These are phyloP conservation scores for Athelia psychrophila DNA, from an alignment of 1,284 basidiomycete species.

Conservation along the genomic window DNA sequence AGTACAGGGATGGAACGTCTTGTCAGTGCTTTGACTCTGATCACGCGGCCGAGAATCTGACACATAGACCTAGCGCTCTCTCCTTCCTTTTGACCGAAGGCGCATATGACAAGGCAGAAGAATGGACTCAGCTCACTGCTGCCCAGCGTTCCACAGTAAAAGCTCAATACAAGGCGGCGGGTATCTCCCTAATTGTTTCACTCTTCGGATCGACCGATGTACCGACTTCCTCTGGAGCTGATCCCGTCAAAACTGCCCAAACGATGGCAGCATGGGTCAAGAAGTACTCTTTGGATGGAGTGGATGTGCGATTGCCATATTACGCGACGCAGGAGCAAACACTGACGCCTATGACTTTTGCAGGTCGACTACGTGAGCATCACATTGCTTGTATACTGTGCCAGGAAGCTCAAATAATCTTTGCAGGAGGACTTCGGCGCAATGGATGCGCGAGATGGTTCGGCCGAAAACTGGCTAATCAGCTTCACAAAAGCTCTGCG, in stretches of 20 bases:
- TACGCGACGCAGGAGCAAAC: background rate
- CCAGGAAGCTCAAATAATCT: no score
- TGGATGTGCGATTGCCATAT: background rate
- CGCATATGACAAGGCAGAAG: slow-evolving; percentile 39
- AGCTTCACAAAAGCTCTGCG: slow-evolving; percentile 42
- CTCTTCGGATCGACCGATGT: slow-evolving; percentile 49
- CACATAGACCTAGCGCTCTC: slow-evolving; percentile 31
- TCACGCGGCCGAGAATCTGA: background rate
- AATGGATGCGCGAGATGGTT: slow-evolving; percentile 35
- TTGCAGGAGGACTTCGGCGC: slow-evolving; percentile 21
- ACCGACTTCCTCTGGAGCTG: slow-evolving; percentile 42
- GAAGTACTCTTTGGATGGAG: slow-evolving; percentile 46
- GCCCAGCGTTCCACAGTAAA: slow-evolving; percentile 32
- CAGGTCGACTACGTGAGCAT: no score
- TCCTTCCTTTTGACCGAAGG: slow-evolving; percentile 38
- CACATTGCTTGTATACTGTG: no score
- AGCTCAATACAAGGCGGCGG: slow-evolving; percentile 39
- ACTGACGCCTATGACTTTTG: no score
- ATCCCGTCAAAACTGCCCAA: slow-evolving; percentile 45
- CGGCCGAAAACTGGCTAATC: slow-evolving; percentile 39
- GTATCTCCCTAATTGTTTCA: slow-evolving; percentile 47
- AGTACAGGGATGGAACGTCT: background rate
- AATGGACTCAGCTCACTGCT: slow-evolving; percentile 32
- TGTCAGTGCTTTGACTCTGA: background rate
- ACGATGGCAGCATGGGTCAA: slow-evolving; percentile 46